phyloP scores from a whole-genome alignment of 169 alveolate species.

The Plasmodium coatneyi region DNA sequence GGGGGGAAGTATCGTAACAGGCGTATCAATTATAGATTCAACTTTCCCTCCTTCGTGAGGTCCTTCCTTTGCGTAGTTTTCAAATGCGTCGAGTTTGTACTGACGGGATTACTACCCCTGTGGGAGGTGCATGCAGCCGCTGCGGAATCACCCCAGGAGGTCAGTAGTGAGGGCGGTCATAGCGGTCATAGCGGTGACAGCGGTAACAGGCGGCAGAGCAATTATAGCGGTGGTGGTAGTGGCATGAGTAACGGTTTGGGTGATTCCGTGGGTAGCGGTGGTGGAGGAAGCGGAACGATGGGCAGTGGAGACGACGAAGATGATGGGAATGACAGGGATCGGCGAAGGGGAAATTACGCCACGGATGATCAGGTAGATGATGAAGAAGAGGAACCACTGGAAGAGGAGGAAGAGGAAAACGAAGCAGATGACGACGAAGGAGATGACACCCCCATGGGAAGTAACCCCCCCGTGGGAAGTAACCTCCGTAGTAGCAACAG shows the following conservation, averaged over 20 bases:
- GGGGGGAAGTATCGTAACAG: neutral
- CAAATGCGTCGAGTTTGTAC: neutral
- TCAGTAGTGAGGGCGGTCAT: neutral
- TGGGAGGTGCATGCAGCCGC: neutral
- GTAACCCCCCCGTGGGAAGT: neutral
- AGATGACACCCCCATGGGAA: neutral
- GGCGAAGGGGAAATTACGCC: neutral
- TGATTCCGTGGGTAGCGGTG: neutral
- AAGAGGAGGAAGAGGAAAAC: neutral
- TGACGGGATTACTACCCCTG: neutral
- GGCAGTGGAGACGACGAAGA: neutral
- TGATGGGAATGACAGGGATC: neutral
- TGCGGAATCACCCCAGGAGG: neutral
- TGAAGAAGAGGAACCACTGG: neutral
- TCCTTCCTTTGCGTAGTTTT: neutral
- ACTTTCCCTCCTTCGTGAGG: constrained; percentile 2
- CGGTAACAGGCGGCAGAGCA: neutral
- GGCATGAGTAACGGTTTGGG: neutral
- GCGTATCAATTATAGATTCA: neutral
- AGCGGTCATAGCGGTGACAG: neutral
- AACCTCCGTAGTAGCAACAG: neutral
- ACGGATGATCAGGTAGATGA: neutral
- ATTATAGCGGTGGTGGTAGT: neutral
- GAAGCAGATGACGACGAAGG: neutral
- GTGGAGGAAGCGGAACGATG: neutral